Percentiles rank a stretch among this genome's conserved stretches.
These are phyloP conservation scores for Jatropha multifida DNA, from an alignment of 441 rosid genomes.

Conservation along the genomic window DNA sequence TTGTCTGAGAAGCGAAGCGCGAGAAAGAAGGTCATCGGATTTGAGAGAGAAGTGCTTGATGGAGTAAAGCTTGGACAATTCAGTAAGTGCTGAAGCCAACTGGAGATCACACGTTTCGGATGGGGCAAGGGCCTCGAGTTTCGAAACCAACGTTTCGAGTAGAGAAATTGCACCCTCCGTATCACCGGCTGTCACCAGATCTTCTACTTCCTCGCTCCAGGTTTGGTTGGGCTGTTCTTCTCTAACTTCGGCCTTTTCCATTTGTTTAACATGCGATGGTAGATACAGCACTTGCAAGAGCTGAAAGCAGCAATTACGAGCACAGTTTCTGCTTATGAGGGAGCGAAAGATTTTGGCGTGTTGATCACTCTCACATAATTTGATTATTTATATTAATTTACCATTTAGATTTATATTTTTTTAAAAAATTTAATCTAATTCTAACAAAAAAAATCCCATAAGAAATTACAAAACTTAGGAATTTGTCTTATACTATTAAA, in stretches of 20 bases:
- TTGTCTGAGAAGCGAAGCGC: constrained; percentile 54
- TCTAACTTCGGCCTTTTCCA: constrained; percentile 1
- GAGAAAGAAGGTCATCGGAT: constrained; percentile 63
- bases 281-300: too few relatives aligned
- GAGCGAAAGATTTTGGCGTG: too few relatives aligned
- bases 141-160: constrained; percentile 54
- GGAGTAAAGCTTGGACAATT: constrained; percentile 68
- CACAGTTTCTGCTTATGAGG: too few relatives aligned
- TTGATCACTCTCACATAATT: too few relatives aligned
- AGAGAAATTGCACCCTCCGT: constrained; percentile 58
- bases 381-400: too few relatives aligned
- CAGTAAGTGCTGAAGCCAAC: constrained; percentile 56
- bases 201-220: constrained; percentile 90
- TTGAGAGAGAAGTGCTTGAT: constrained; percentile 71
- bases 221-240: constrained; percentile 29
- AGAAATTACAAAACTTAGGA: too few relatives aligned
- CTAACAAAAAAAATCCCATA: too few relatives aligned
- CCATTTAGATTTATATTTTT: too few relatives aligned
- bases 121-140: constrained; percentile 35
- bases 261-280: too few relatives aligned
- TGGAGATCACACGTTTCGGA: constrained; percentile 44
- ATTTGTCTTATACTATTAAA: too few relatives aligned
- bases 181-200: constrained; percentile 69
- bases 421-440: too few relatives aligned
- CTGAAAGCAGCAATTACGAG: too few relatives aligned